Base-by-base conservation (phyloP, 179 eudicot genomes). In the Nepenthes alata region DNA sequence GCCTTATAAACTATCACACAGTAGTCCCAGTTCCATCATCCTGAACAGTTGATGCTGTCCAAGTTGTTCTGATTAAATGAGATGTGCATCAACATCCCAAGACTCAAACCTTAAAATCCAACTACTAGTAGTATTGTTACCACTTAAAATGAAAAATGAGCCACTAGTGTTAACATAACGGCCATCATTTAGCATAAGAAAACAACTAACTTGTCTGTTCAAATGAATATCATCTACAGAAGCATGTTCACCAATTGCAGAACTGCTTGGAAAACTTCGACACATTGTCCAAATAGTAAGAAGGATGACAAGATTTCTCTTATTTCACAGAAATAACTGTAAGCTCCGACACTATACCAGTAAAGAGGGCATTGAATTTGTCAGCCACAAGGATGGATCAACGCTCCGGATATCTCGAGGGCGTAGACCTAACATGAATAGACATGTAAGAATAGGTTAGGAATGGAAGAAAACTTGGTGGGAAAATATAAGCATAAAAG, bases 371-470 rank as follows among this genome's bases (percentile, higher is more conserved):
- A 90, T 85, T 11, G 97, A 70, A 67, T 94, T 94, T 44, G 91
- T 94, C 83, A 94, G 69, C 99, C 99, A 90, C 79, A 94, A 80
- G 53, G 96, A 94, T 61, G 99, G 99, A 80, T 94, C 99, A 61
- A 94, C 97, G 54, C 97, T 94, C 60, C 97, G 80, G 37, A 94
- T 70, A 70, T 94, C 99, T 66, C 97, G 97, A 65, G 99, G 99
- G 16, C 99, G 97, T 63, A 94, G 91, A 67, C 99, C 99, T 94
- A 77, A 55, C 25, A 16, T 16, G 25, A 16, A 16, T 16, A 16
- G 25, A 16, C 25, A 16, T 16, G 25, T 16, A 16, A 16, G 25
- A 16, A 16, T 16, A 16, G 25, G 25, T 16, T 16, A 16, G 25
- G 25, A 16, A 16, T 16, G 25, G 25, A 16, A 16, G 25, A 16